These are phyloP conservation scores for Stropharia rugosoannulata DNA, from an alignment of 768 basidiomycete species.

Conservation along the genomic window DNA sequence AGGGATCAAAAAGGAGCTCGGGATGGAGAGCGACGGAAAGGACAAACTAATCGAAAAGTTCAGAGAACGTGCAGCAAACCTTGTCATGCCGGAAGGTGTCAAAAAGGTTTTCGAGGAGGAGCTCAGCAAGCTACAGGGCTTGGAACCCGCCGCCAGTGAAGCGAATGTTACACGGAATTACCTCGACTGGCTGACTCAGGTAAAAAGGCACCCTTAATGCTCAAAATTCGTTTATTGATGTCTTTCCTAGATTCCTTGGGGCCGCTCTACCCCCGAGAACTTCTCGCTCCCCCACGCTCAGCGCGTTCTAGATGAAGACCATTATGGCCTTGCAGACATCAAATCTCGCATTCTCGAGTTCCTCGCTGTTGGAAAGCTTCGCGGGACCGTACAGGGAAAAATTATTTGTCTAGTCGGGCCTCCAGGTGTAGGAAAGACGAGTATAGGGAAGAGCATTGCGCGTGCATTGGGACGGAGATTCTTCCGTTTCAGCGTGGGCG, in stretches of 20 bases:
- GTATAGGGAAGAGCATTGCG: slow-evolving; percentile 93
- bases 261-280: slow-evolving; percentile 90
- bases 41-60: slow-evolving; percentile 93
- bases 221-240: neutral
- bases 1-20: slow-evolving; percentile 94
- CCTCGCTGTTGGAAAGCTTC: slow-evolving; percentile 91
- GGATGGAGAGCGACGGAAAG: slow-evolving; percentile 94
- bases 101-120: slow-evolving; percentile 97
- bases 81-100: slow-evolving; percentile 90
- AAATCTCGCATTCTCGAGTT: slow-evolving; percentile 96
- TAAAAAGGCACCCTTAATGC: slow-evolving; percentile 21
- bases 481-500: slow-evolving; percentile 96
- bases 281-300: slow-evolving; percentile 83
- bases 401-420: slow-evolving; percentile 97
- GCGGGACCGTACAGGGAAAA: slow-evolving; percentile 95
- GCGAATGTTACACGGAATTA: slow-evolving; percentile 95
- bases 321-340: slow-evolving; percentile 90
- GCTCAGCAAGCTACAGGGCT: slow-evolving; percentile 80
- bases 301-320: slow-evolving; percentile 88
- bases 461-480: slow-evolving; percentile 89
- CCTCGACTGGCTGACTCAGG: slow-evolving; percentile 89
- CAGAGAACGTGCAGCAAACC: slow-evolving; percentile 72
- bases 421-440: slow-evolving; percentile 97
- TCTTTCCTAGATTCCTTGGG: slow-evolving; percentile 82
- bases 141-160: slow-evolving; percentile 90